Evolutionary conservation across 371 early-diverging fungal genomes (phyloP).

Genomic region (Modicella reniformis): DNA sequence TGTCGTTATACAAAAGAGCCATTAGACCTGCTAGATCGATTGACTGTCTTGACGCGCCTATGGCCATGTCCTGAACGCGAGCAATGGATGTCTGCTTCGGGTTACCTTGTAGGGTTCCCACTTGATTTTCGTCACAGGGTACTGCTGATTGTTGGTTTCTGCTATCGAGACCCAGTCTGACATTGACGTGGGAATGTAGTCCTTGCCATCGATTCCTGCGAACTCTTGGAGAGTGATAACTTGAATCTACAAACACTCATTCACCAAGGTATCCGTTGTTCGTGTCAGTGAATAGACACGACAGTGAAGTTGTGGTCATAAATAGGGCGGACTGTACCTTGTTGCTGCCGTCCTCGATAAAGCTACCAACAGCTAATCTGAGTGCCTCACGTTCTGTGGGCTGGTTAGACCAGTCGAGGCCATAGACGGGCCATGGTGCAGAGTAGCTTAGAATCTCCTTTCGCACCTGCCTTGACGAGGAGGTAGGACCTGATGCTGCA

Average conservation of each 20-base stretch:
- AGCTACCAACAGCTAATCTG: constrained; percentile 85
- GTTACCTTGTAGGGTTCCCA: constrained; percentile 86
- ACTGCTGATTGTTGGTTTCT: constrained; percentile 78
- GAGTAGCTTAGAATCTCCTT: constrained; percentile 87
- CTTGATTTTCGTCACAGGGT: constrained; percentile 88
- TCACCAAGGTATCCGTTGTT: background rate
- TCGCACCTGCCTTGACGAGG: constrained; percentile 43
- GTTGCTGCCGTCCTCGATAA: constrained; percentile 83
- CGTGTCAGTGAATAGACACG: background rate
- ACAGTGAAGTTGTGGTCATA: background rate
- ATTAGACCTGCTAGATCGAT: background rate
- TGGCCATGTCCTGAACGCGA: background rate
- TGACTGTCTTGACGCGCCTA: background rate
- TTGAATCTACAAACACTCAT: constrained; percentile 61
- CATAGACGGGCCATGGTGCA: constrained; percentile 88
- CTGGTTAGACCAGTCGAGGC: constrained; percentile 85
- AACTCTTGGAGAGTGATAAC: constrained; percentile 68
- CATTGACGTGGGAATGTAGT: constrained; percentile 52
- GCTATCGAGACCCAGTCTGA: constrained; percentile 80
- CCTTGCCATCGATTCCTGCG: constrained; percentile 48
- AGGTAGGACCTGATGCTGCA: constrained; percentile 6
- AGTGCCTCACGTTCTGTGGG: constrained; percentile 73
- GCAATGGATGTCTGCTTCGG: background rate
- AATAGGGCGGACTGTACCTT: constrained; percentile 61
- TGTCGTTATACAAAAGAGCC: constrained; percentile 17